Conservation (phyloP, 1,284 basidiomycete genomes). For the Ganoderma lucidum region DNA sequence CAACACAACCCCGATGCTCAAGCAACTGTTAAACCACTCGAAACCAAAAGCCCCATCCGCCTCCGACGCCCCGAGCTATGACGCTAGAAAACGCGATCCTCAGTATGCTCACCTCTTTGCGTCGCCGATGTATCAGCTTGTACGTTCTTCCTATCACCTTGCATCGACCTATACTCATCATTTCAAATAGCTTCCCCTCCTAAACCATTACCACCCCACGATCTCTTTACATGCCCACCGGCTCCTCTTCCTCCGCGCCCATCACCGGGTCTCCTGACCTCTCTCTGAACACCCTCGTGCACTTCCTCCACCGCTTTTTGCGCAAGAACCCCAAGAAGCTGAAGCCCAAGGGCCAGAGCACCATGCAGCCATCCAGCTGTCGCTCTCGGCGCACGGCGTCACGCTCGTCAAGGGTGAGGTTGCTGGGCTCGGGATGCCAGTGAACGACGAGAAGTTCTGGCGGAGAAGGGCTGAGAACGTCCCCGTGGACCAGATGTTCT, state of each 20-base stretch:
- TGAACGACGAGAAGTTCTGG: conserved; percentile 87
- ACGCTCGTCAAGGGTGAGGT: conserved; percentile 78
- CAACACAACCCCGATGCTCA: conserved; percentile 74
- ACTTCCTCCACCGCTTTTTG: conserved; percentile 68
- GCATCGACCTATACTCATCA: neutral
- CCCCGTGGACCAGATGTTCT: conserved; percentile 89
- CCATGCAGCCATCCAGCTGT: conserved; percentile 99
- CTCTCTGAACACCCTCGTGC: conserved; percentile 90
- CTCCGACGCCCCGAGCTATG: conserved; percentile 68
- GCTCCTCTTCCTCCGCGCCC: conserved; percentile 73
- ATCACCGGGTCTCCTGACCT: conserved; percentile 91
- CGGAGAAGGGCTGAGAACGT: conserved; percentile 77
- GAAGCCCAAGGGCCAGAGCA: conserved; percentile 79
- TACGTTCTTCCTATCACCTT: conserved; percentile 46
- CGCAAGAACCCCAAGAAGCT: conserved; percentile 96
- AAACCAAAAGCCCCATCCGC: conserved; percentile 44
- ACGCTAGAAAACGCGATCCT: conserved; percentile 92
- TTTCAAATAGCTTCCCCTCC: conserved; percentile 70
- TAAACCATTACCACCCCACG: conserved; percentile 92
- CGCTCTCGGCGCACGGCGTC: conserved; percentile 75
- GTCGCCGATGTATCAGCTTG: conserved; percentile 91
- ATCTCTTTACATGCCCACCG: conserved; percentile 89
- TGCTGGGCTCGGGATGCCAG: conserved; percentile 51
- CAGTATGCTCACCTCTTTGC: conserved; percentile 85
- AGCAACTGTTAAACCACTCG: conserved; percentile 65